Evolutionary conservation across 2,329 filamentous ascomycete species (phyloP), one percentile per base, ranked within the genome.

Genomic region (Penicillium sp.): DNA sequence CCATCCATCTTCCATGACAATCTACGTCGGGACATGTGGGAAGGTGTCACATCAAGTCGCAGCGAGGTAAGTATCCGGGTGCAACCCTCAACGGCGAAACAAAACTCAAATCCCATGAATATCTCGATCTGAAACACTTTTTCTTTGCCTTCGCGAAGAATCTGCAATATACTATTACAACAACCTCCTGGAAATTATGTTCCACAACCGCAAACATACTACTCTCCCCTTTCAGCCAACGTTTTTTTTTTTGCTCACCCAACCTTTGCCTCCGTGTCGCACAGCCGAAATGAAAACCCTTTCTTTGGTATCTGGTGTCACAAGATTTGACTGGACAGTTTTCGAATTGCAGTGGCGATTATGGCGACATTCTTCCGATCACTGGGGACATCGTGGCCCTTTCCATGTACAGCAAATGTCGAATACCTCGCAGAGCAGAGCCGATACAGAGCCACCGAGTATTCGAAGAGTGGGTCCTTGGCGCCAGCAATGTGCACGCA

Each of bases 301-400:
- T 37, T 29, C 16, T 39, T 13, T 15, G 21, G 1, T 16, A 18
- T 40, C 23, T 16, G 4, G 25, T 40, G 16, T 57, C 45, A 60
- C 54, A 49, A 62, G 16, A 63, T 50, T 38, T 57, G 57, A 23
- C 54, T 49, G 4, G 53, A 48, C 21, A 64, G 29, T 18, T 64
- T 63, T 21, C 66, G 55, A 46, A 69, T 63, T 4, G 61, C 66
- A 40, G 50, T 46, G 6, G 64, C 57, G 49, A 69, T 63, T 21
- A 59, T 32, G n/a, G 56, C 49, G 13, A 69, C 59, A 40, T 65
- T 66, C 38, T 59, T 65, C 25, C 29, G 48, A 49, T 70, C 67
- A 5, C 45, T 51, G 5, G 68, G 68, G 18, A 69, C 57, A 45
- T 68, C 62, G 55, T 70, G 68, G 1, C 65, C 65, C 25, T 62